phyloP scores from a whole-genome alignment of 2,329 filamentous ascomycete genomes.

The Emericellopsis cladophorae region DNA sequence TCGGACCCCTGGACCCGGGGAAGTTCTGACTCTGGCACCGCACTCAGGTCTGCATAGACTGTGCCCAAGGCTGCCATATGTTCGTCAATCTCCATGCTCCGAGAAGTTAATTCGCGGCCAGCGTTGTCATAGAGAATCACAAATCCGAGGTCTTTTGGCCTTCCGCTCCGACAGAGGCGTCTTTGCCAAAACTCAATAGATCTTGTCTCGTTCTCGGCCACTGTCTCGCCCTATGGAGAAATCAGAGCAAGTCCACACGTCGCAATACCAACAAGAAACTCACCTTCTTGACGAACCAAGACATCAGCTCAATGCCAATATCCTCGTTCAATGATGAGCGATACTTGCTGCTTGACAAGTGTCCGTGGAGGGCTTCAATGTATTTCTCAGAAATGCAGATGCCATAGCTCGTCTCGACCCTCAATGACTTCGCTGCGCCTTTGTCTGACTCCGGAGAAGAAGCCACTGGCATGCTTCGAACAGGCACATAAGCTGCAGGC shows the following conservation, averaged over 20 bases:
- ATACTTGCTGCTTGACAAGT: constrained; percentile 16
- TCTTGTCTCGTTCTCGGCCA: not conserved
- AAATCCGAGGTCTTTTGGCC: too few species aligned
- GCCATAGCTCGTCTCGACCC: too few species aligned
- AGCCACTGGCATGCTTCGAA: too few species aligned
- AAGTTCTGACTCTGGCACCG: constrained; percentile 24
- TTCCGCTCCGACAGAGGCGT: too few species aligned
- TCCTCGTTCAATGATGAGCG: constrained; percentile 24
- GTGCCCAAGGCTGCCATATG: constrained; percentile 22
- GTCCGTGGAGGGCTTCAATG: constrained; percentile 12
- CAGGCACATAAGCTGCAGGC: too few species aligned
- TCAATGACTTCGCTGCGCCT: too few species aligned
- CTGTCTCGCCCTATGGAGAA: not conserved
- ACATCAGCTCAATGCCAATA: constrained; percentile 24
- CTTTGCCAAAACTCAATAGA: too few species aligned
- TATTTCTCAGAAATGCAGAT: too few species aligned
- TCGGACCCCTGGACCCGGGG: constrained; percentile 19
- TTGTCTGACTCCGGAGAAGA: too few species aligned
- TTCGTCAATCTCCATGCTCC: constrained; percentile 11
- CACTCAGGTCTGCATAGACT: constrained; percentile 25
- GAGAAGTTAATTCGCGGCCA: not conserved
- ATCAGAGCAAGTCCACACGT: constrained; percentile 1
- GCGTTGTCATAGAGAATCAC: not conserved
- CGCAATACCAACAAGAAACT: constrained; percentile 1
- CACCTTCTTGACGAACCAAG: constrained; percentile 29